Evolutionary conservation across 2,329 filamentous ascomycete genomes (phyloP), one percentile per base, ranked within the genome.

Genomic region (Onygena corvina): DNA sequence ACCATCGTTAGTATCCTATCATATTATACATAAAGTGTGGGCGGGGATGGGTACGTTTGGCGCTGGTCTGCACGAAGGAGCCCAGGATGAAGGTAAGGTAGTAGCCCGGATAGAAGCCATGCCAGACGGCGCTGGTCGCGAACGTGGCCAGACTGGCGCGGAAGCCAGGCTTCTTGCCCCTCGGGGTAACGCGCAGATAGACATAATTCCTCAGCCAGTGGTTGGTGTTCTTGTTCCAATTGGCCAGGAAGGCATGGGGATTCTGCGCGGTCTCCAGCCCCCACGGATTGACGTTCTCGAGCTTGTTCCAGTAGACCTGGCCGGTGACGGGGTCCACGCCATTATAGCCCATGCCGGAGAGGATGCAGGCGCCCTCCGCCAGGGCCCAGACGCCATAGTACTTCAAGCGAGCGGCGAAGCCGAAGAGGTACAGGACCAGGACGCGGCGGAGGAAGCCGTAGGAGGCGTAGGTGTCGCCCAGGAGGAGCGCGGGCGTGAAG

Each of bases 171-270:
- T 96, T 98, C 73, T 88, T 92, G 48, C 92, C 92, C 58, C 85
- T 84, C 0, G 92, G 92, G 0, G 92, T 98, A 2, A 98, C 92
- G 20, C 92, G 82, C 44, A 98, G 75, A 63, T 96, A 98, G 58
- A 98, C 76, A 62, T 95, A 98, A 66, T 96, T 94, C 42, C 89
- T 80, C 53, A 98, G 72, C 92, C 92, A 98, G 60, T 86, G 80
- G 65, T 95, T 98, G 9, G 92, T 98, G 67, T 96, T 96, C 71
- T 95, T 94, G 66, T 98, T 98, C 92, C 92, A 98, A 60, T 80
- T 84, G 45, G 83, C 90, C 2, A 98, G 76, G 60, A 92, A 96
- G 1, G 80, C 88, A 48, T 90, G 81, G n/a, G 86, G 85, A 64
- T 96, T 98, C 67, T 95, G 89, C 1, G 90, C 92, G 0, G 80